These are phyloP conservation scores for Lactuca saligna DNA, from an alignment of 129 eudicot species.

Conservation along the genomic window DNA sequence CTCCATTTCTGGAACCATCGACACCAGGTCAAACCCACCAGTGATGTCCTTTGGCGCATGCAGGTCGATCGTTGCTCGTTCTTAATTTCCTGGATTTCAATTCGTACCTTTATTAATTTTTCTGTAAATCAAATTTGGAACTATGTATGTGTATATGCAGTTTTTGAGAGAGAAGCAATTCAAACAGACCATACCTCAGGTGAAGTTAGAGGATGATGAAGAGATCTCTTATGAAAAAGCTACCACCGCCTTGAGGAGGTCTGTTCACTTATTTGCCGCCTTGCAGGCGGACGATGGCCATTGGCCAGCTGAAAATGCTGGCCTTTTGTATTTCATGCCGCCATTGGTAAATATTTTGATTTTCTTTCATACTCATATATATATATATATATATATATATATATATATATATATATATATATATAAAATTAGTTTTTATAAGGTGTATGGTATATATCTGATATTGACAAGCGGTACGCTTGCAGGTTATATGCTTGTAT, in stretches of 20 bases:
- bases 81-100: background rate
- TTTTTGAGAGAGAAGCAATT: constrained; percentile 48
- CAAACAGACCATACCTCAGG: constrained; percentile 48
- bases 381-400: constrained; percentile 9
- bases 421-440: constrained; percentile 16
- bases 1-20: constrained; percentile 41
- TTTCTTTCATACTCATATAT: no score
- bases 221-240: constrained; percentile 53
- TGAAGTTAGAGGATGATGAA: constrained; percentile 61
- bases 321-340: constrained; percentile 62
- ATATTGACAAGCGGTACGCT: no score
- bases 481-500: constrained; percentile 66
- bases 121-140: background rate
- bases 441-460: no score
- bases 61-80: background rate
- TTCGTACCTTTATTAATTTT: background rate
- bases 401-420: constrained; percentile 58
- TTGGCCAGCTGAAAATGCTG: constrained; percentile 79
- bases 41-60: constrained; percentile 45
- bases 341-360: constrained; percentile 39
- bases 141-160: constrained; percentile 28
- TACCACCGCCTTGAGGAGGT: constrained; percentile 50
- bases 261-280: constrained; percentile 51
- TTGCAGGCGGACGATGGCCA: constrained; percentile 69
- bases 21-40: constrained; percentile 34